A percentile compares a stretch with the other conserved stretches of the same genome.
These are phyloP conservation scores for Gleditsia sinensis DNA, from an alignment of 306 rosid species.

Conservation along the genomic window DNA sequence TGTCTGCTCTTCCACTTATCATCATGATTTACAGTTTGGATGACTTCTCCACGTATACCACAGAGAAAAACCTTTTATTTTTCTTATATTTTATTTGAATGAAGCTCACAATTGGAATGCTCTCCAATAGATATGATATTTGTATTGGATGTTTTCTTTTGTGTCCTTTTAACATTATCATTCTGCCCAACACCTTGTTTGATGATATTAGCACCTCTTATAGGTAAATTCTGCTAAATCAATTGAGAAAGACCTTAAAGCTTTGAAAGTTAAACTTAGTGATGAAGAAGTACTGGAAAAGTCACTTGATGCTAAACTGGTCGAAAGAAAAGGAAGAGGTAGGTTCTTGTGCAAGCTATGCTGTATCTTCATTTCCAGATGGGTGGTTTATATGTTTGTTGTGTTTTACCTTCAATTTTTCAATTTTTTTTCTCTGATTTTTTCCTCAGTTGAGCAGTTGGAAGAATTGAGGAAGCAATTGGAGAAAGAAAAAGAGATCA, in stretches of 20 bases:
- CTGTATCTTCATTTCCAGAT: slow-evolving; percentile 18
- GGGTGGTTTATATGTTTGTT: slow-evolving; percentile 11
- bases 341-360: slow-evolving; percentile 27
- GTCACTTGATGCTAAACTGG: slow-evolving; percentile 78
- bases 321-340: slow-evolving; percentile 76
- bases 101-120: background rate
- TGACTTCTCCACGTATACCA: background rate
- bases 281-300: slow-evolving; percentile 69
- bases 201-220: slow-evolving; percentile 29
- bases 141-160: background rate
- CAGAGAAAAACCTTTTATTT: background rate
- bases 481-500: slow-evolving; percentile 58
- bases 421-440: background rate
- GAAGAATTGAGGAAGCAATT: slow-evolving; percentile 58
- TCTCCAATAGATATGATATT: slow-evolving; percentile 26
- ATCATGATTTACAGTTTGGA: background rate
- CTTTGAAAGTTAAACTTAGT: slow-evolving; percentile 66
- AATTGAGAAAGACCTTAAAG: slow-evolving; percentile 72
- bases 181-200: slow-evolving; percentile 14
- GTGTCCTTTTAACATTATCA: slow-evolving; percentile 28
- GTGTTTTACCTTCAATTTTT: slow-evolving; percentile 2
- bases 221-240: slow-evolving; percentile 79
- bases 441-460: slow-evolving; percentile 56
- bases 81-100: background rate
- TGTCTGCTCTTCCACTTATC: slow-evolving; percentile 20